phyloP scores from a whole-genome alignment of 305 asterid genomes.

The Ilex paraguariensis region DNA sequence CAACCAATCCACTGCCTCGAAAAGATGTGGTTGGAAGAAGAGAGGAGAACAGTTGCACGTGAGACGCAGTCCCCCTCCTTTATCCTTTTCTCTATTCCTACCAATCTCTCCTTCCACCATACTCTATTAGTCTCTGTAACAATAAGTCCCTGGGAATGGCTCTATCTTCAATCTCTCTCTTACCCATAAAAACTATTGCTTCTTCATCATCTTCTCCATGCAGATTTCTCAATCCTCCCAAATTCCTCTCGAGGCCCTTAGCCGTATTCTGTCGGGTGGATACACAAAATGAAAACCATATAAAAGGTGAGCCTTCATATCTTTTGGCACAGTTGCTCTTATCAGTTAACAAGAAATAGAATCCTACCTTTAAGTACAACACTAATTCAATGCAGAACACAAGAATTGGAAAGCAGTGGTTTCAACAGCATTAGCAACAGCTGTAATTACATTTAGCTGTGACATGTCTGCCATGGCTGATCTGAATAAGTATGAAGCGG shows the following conservation, averaged over 20 bases:
- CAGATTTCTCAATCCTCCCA: constrained; percentile 21
- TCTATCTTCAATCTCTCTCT: constrained; percentile 47
- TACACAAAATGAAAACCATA: constrained; percentile 18
- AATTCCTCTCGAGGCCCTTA: constrained; percentile 31
- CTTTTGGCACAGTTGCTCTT: neutral
- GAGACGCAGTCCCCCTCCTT: neutral
- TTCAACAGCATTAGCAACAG: constrained; percentile 74
- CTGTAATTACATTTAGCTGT: constrained; percentile 50
- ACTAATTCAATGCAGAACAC: constrained; percentile 25
- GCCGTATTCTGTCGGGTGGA: constrained; percentile 28
- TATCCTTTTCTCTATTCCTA: neutral
- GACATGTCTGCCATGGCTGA: constrained; percentile 69
- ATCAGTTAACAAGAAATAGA: too few species aligned
- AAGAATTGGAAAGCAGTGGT: constrained; percentile 58
- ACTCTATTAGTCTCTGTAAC: neutral
- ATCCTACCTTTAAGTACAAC: too few species aligned
- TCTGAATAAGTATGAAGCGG: constrained; percentile 85
- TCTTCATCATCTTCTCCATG: constrained; percentile 21
- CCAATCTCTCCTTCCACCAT: neutral
- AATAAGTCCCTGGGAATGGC: constrained; percentile 42
- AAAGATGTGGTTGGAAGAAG: too few species aligned
- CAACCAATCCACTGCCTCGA: too few species aligned
- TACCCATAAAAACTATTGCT: constrained; percentile 44
- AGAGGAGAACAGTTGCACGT: too few species aligned
- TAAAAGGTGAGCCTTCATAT: constrained; percentile 21